A percentile compares a stretch with the other conserved stretches of the same genome.
Evolutionary conservation across 441 rosid species (phyloP).

Genomic region (Pelargonium fulgidum): DNA sequence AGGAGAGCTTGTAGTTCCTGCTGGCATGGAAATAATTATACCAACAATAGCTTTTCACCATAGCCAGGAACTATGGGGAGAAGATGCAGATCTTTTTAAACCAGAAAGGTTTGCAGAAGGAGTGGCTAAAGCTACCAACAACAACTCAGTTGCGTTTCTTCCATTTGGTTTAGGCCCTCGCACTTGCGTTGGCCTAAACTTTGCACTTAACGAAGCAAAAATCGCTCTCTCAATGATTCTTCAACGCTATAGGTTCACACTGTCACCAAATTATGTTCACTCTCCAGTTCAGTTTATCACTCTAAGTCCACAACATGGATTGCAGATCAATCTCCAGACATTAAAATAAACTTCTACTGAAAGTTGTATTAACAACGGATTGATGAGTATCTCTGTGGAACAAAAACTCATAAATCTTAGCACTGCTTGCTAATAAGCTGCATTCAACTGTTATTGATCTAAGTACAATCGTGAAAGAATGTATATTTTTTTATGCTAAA

Average conservation of each 20-base stretch:
- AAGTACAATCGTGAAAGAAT: too few species aligned
- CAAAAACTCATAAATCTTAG: slow-evolving; percentile 31
- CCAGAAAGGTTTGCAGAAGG: slow-evolving; percentile 6
- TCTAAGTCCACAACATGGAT: background rate
- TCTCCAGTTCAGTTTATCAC: background rate
- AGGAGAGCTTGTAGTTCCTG: background rate
- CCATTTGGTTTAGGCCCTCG: background rate
- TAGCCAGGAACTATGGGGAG: background rate
- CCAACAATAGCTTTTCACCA: background rate
- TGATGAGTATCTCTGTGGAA: too few species aligned
- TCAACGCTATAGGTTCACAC: background rate
- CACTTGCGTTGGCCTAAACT: background rate
- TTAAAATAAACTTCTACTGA: background rate
- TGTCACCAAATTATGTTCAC: slow-evolving; percentile 2
- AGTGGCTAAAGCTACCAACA: slow-evolving; percentile 19
- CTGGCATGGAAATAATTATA: background rate
- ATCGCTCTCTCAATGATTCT: background rate
- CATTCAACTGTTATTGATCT: slow-evolving; percentile 43
- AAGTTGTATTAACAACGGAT: background rate
- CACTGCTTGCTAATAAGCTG: slow-evolving; percentile 66
- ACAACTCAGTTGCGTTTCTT: slow-evolving; percentile 13
- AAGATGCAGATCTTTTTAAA: background rate
- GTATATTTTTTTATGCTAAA: too few species aligned
- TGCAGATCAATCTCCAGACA: slow-evolving; percentile 1
- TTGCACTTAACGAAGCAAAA: background rate